Evolutionary conservation across 306 rosid species (phyloP), one percentile per base, ranked within the genome.

Genomic region (Malus domestica): DNA sequence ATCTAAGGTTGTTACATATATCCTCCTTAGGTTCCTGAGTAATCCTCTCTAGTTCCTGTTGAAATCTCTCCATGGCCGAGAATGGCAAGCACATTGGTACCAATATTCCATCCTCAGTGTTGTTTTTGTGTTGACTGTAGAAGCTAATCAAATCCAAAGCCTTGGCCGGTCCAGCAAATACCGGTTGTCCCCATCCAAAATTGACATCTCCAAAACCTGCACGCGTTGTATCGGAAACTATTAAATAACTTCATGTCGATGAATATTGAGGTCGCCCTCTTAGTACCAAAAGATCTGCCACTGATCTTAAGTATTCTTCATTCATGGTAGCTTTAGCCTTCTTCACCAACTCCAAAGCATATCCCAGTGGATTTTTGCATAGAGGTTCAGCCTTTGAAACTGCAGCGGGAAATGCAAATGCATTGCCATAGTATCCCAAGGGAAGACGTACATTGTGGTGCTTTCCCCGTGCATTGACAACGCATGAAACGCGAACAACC

Each of bases 141-240:
- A n/a, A 84, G 33, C 76, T 78, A 18, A n/a, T 29, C 27, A 16
- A 58, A 10, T 69, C 76, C 13, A 55, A 15, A 2, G 45, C 1
- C 6, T 76, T 78, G 10, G 85, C 78, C 1, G 11, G 46, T 22
- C 89, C 90, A 22, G 70, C 83, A 72, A 65, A 86, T 2, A 72
- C n/a, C 0, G 89, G 80, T 20, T 67, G 68, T 6, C 90, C 92
- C 91, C 91, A 88, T 2, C 97, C 94, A 40, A 85, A 89, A 54
- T 85, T 60, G 4, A 87, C 40, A 14, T 80, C 73, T 55, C 14
- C 42, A 0, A 71, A 10, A 4, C 60, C 70, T 0, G 10, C 13
- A 40, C 75, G 67, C 1, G 80, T 60, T 5, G 12, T 0, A 35
- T 91, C 83, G 0, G 88, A 84, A 32, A 91, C 85, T 6, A 61